Conservation (phyloP, 2,329 filamentous ascomycete genomes). For the Sporothrix pallida region DNA sequence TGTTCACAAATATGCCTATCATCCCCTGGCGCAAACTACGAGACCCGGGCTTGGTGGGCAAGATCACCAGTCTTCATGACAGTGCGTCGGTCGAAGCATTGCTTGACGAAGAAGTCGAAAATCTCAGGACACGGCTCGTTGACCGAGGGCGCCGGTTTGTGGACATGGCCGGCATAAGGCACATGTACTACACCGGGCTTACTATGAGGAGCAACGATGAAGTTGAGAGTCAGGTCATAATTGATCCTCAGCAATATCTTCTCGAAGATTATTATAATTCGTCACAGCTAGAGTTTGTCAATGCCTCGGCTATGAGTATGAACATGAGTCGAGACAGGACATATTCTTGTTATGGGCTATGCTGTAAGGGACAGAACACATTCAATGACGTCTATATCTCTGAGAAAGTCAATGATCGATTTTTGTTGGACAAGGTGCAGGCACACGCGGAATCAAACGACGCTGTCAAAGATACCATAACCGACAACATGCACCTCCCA, state of each 20-base stretch:
- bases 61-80: not conserved
- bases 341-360: no score
- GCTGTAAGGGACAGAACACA: no score
- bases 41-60: not conserved
- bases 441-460: no score
- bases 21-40: not conserved
- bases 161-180: not conserved
- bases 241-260: not conserved
- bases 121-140: not conserved
- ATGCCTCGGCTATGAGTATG: no score
- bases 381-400: no score
- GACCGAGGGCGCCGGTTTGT: constrained; percentile 13
- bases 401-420: no score
- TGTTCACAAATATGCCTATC: not conserved
- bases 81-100: not conserved
- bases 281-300: no score
- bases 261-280: not conserved
- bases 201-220: not conserved
- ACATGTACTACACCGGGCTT: not conserved
- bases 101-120: not conserved
- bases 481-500: not conserved
- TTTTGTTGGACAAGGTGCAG: no score
- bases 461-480: not conserved
- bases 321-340: no score
- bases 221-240: constrained; percentile 13